Evolutionary conservation across 78 protist species (phyloP), one percentile per base, ranked within the genome.

Genomic region (Dictyostelium firmibasis): DNA sequence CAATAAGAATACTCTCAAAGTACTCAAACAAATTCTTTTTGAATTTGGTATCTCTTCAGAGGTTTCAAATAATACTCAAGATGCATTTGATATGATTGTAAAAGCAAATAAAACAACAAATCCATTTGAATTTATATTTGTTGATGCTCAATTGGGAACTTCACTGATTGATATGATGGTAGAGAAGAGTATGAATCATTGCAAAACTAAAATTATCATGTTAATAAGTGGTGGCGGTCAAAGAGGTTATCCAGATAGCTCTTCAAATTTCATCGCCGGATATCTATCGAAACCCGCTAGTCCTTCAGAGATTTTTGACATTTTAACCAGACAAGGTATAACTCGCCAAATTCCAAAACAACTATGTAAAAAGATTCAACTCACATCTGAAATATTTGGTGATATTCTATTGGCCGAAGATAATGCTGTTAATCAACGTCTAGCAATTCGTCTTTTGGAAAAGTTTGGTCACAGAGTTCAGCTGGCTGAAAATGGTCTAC

Each of bases 331-430:
- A 79, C 29, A 83, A 20, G 47, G 62, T 4, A 36, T 84, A 20
- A 62, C 74, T 41, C 72, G 62, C 14, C 50, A 53, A 87, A 41
- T 81, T 38, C 47, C 60, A 41, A 36, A 77, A 77, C 47, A 36
- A 36, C 8, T 18, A 0, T 77, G 33, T 38, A 72, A 72, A 33
- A 43, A 72, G 35, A 78, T 41, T 29, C 72, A 35, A 50, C 41
- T 38, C 13, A 47, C 76, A 0, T 35, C 82, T 10, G 70, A 44
- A 27, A 60, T 78, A 29, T 69, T 25, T 38, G 91, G 92, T 11
- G 85, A 83, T 35, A 93, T 93, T 31, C 81, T 93, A 27, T 78
- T 93, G 83, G 96, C 96, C 13, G 96, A 93, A n/a, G 96, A 93
- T 88, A 93, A 93, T 57, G 74, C 83, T 25, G 96, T 93, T n/a